These are phyloP conservation scores for Cubamyces lactineus DNA, from an alignment of 768 basidiomycete species.

Conservation along the genomic window DNA sequence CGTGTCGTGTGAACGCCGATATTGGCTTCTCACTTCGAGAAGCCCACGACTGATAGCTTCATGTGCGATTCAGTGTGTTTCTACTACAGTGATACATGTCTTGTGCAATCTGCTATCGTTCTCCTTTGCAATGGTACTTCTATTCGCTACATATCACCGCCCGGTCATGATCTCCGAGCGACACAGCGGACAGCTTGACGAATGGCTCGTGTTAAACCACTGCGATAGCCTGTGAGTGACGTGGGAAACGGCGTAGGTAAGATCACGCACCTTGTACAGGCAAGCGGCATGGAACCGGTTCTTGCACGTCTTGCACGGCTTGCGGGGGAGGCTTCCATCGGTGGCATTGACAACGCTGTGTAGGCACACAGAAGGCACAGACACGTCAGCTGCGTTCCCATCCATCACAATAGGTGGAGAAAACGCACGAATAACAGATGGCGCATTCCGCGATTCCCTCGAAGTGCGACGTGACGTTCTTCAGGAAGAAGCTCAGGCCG, in stretches of 20 bases:
- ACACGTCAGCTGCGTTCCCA: background rate
- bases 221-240: conserved; percentile 34
- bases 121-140: background rate
- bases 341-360: conserved; percentile 86
- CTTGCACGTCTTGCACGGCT: conserved; percentile 92
- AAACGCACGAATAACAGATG: conserved; percentile 87
- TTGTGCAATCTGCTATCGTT: background rate
- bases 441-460: conserved; percentile 96
- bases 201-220: conserved; percentile 92
- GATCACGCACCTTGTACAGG: conserved; percentile 73
- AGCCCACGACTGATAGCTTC: no score
- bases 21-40: no score
- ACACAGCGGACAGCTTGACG: conserved; percentile 90
- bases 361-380: background rate
- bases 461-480: conserved; percentile 91
- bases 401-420: background rate
- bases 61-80: background rate
- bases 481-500: conserved; percentile 87
- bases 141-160: background rate
- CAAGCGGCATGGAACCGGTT: conserved; percentile 93
- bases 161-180: conserved; percentile 71
- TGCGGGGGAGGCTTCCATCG: conserved; percentile 86
- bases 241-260: background rate
- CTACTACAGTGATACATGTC: conserved; percentile 5
- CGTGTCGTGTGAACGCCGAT: background rate